Evolutionary conservation across 2,329 filamentous ascomycete species (phyloP), one percentile per base, ranked within the genome.

Genomic region (Talaromyces sp.): DNA sequence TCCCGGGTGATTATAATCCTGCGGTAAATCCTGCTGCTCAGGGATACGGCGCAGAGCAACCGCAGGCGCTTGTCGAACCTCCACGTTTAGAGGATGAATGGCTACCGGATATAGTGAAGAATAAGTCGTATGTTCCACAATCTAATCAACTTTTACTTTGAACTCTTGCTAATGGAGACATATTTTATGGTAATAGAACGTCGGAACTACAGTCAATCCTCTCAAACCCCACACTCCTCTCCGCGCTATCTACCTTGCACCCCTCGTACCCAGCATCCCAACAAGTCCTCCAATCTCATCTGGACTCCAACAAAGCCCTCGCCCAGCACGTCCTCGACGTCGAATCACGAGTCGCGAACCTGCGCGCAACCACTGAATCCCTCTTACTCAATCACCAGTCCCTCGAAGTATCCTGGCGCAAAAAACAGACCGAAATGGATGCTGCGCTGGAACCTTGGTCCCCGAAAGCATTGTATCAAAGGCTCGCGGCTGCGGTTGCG

Each of bases 371-470:
- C 1, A 90, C 91, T 0, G 92, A 96, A 74, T 89, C 92, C 3
- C 89, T 93, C 66, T 86, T 98, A 0, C 84, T 98, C 1, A 86
- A 91, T 11, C 87, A 95, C 25, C 91, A 94, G 72, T 91, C 91
- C 1, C 86, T 97, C 17, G 95, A 98, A 79, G 87, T 93, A n/a
- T 90, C 94, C 73, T 98, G 95, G 91, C 88, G 89, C 64, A 87
- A 91, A 70, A 96, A 95, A 77, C 92, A 98, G 77, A 84, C 87
- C 1, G 92, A 95, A 72, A 95, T 97, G 86, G 95, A 98, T 76
- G 84, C 87, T 61, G 92, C 91, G 6, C 81, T 98, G 67, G 87
- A 88, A 40, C 91, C 91, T 0, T 98, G 96, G 80, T 91, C 91
- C 29, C 93, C 94, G 0, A 90, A 92, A 51, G 90, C 91, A 51